A percentile compares a stretch with the other conserved stretches of the same genome.
Evolutionary conservation across 1,139 yeast species (phyloP).

Genomic region (Saccharomyces hybrid): DNA sequence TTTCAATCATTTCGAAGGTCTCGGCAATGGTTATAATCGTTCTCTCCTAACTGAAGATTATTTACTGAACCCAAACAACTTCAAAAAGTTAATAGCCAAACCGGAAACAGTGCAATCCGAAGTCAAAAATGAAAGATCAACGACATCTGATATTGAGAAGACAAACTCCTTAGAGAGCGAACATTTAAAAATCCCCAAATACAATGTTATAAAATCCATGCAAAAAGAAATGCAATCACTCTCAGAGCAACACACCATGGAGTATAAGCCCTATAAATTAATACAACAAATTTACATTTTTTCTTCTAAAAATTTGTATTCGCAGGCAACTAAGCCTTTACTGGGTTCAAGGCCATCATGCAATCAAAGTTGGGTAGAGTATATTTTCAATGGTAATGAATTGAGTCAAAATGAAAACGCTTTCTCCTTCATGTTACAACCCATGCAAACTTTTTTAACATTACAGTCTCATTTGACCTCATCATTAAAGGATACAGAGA

Average conservation of each 20-base stretch:
- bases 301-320: constrained; percentile 24
- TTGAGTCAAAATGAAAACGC: constrained; percentile 24
- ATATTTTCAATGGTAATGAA: constrained; percentile 20
- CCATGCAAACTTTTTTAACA: constrained; percentile 25
- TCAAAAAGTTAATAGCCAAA: neutral
- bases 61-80: constrained; percentile 21
- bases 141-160: constrained; percentile 4
- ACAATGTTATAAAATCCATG: constrained; percentile 24
- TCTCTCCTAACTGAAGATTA: constrained; percentile 26
- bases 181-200: constrained; percentile 21
- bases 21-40: constrained; percentile 31
- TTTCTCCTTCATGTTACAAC: constrained; percentile 26
- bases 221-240: constrained; percentile 12
- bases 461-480: constrained; percentile 13
- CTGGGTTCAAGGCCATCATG: constrained; percentile 26
- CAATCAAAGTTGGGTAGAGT: constrained; percentile 28
- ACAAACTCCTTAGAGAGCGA: constrained; percentile 11
- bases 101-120: neutral
- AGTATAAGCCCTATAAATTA: constrained; percentile 17
- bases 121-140: constrained; percentile 3
- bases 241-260: constrained; percentile 18
- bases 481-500: constrained; percentile 10
- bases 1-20: constrained; percentile 25
- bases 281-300: constrained; percentile 22
- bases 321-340: constrained; percentile 25